phyloP scores from a whole-genome alignment of 257 asterid species.

The Nicotiana attenuata region DNA sequence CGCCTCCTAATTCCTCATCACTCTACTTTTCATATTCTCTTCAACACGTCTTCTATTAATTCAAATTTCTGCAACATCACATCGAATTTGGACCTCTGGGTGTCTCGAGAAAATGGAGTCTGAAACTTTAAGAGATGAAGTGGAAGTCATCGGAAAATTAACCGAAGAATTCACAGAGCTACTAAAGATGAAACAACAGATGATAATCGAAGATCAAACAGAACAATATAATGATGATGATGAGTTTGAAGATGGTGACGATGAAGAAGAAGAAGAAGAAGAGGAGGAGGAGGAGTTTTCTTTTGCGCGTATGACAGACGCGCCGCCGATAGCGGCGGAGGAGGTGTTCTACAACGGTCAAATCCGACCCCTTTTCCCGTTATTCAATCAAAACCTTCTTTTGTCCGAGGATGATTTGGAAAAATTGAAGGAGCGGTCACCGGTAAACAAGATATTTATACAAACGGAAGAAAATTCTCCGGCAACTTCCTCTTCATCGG shows the following conservation, averaged over 20 bases:
- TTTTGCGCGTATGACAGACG: constrained; percentile 38
- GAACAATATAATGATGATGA: background rate
- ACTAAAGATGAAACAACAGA: background rate
- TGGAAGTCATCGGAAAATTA: background rate
- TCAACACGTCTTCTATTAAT: background rate
- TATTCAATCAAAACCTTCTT: constrained; percentile 52
- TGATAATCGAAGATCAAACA: background rate
- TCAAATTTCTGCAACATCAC: background rate
- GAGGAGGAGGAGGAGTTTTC: constrained; percentile 63
- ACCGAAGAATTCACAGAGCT: background rate
- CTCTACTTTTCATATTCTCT: background rate
- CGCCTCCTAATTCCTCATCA: background rate
- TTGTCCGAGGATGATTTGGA: constrained; percentile 27
- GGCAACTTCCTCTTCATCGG: constrained; percentile 17
- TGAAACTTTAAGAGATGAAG: background rate
- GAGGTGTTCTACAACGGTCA: constrained; percentile 77
- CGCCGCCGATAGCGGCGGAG: constrained; percentile 73
- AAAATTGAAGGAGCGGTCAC: constrained; percentile 32
- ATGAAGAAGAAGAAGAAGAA: constrained; percentile 14
- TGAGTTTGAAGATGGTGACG: constrained; percentile 2
- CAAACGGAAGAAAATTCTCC: constrained; percentile 19
- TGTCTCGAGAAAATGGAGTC: background rate
- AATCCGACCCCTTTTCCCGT: constrained; percentile 65
- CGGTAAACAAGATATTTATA: constrained; percentile 48
- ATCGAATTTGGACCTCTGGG: background rate